phyloP scores from a whole-genome alignment of 2,329 filamentous ascomycete species.

The Alternaria conjuncta region DNA sequence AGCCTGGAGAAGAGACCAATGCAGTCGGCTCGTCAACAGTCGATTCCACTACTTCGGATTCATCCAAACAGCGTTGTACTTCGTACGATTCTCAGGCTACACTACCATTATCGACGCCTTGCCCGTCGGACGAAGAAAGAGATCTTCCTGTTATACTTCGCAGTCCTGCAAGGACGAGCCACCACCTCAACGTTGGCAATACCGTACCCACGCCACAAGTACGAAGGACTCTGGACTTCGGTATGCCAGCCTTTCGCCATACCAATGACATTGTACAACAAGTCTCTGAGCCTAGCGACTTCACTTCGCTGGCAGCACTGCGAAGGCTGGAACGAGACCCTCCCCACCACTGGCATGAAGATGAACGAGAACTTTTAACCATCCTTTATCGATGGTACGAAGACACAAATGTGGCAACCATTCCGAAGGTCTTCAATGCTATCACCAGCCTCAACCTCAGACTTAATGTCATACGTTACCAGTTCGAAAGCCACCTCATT shows the following conservation, averaged over 20 bases:
- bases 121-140: neutral
- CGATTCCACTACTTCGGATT: neutral
- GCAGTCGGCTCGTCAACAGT: neutral
- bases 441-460: neutral
- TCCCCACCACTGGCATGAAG: slow-evolving; percentile 1
- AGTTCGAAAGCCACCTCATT: slow-evolving; percentile 15
- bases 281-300: neutral
- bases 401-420: neutral
- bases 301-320: neutral
- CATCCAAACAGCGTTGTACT: neutral
- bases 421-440: slow-evolving; percentile 14
- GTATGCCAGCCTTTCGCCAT: neutral
- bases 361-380: slow-evolving; percentile 12
- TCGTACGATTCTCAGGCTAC: neutral
- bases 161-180: no score
- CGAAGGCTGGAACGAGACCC: neutral
- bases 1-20: neutral
- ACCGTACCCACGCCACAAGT: neutral
- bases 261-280: neutral
- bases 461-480: neutral
- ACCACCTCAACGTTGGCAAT: fast-evolving
- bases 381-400: slow-evolving; percentile 17
- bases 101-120: neutral
- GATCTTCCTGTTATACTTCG: neutral
- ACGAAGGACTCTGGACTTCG: neutral